Evolutionary conservation across 495 filamentous ascomycete genomes (phyloP).

Genomic region (Neurospora hispaniola): DNA sequence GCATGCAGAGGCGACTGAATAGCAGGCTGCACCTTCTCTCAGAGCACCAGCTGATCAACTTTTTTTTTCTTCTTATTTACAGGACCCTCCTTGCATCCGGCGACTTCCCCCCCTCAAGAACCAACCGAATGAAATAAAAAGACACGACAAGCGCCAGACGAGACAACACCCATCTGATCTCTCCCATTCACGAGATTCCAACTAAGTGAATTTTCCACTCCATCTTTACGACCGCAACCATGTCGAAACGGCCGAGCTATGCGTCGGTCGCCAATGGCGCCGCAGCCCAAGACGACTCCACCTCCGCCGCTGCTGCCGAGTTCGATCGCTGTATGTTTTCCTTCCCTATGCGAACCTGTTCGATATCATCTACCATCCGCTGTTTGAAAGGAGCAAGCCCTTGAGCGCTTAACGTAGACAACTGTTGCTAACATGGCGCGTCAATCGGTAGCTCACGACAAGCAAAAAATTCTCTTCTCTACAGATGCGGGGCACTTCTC

Average conservation of each 20-base stretch:
- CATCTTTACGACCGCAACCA: slow-evolving; percentile 8
- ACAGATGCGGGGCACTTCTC: slow-evolving; percentile 63
- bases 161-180: neutral
- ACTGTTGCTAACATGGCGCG: neutral
- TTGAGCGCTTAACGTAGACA: neutral
- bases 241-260: slow-evolving; percentile 39
- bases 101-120: neutral
- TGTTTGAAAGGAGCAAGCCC: neutral
- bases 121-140: neutral
- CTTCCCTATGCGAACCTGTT: slow-evolving; percentile 4
- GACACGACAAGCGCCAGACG: neutral
- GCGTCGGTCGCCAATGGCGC: slow-evolving; percentile 28
- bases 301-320: neutral
- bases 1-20: neutral
- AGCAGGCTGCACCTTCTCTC: neutral
- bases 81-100: neutral
- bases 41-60: neutral
- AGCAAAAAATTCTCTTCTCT: slow-evolving; percentile 76
- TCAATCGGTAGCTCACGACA: slow-evolving; percentile 51
- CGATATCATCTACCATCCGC: neutral
- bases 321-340: slow-evolving; percentile 4
- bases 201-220: neutral
- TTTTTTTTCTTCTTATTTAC: neutral
- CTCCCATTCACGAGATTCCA: neutral
- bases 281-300: slow-evolving; percentile 21